Base-by-base conservation (phyloP, 257 asterid genomes). In the Nicotiana otophora region DNA sequence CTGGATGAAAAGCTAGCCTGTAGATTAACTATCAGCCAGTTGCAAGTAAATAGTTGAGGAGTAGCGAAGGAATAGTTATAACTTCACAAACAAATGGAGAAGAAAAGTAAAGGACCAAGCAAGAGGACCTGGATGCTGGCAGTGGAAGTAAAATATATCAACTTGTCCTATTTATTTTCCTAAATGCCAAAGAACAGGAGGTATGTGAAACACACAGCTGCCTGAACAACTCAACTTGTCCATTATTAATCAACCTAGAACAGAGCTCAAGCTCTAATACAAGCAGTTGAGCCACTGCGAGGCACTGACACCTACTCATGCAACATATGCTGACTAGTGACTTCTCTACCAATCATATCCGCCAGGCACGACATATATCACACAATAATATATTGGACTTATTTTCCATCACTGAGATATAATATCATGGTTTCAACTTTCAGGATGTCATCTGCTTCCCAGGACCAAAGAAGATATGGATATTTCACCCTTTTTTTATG, bases 1-100 rank as follows among this genome's bases (percentile, higher is more conserved):
- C 76, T 57, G 34, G 77, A 42, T 51, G 83, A 80, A 75, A 82
- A 67, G 42, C 83, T 88, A 53, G 82, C 91, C 97, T 95, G 92
- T 78, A 66, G 69, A 85, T 82, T 36, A 76, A 70, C 53, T 34
- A 64, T 70, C 83, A 82, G 80, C 68, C 60, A 57, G 83, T 15
- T 81, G 42, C 66, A 48, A 66, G 33, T 30, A 20, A 30, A 51
- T 36, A 81, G 2, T 28, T 48, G 72, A 81, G 26, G 15, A 28
- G 46, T 23, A 14, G 9, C 8, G 12, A 63, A 76, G 42, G 20
- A 57, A 34, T 60, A 28, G 70, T 60, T 78, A 20, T 34, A 60
- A n/a, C 55, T 14, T 11, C 15, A 48, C 31, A 64, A 64, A 51
- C 28, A 82, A 54, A 26, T 33, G 51, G 51, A 77, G 33, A 17